Evolutionary conservation across 257 asterid genomes (phyloP), one percentile per base, ranked within the genome.

Genomic region (Solanum gandarillasii): DNA sequence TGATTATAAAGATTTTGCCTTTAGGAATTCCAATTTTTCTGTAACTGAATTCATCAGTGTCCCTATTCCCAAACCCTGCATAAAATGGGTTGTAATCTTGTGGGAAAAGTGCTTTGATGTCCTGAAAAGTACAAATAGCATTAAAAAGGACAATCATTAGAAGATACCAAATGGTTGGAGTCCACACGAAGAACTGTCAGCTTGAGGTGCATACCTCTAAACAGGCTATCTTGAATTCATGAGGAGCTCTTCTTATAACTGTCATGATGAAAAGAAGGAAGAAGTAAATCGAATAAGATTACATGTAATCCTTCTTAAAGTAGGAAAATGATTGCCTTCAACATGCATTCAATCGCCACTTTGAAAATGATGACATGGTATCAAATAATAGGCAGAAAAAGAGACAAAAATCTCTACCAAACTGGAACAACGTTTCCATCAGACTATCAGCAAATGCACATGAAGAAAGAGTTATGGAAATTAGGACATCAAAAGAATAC

Each of bases 201-300:
- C 31, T 70, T 58, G 14, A 9, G 21, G 32, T 85, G 60, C 62
- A 87, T 92, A 96, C 99, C 99, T 97, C 99, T 89, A 97, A 94
- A 93, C 99, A 97, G 76, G 99, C 99, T 39, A 96, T 97, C 92
- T 97, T 97, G 95, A 97, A 97, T 88, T 97, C 99, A n/a, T 96
- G 99, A 27, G 99, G 99, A 88, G 99, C 99, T 93, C 99, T 92
- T 91, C 99, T 95, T 85, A 97, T 97, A 46, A 96, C 99, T 97
- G 95, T 60, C 88, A 91, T 74, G 91, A 90, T 11, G 79, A 82
- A 68, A 89, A 85, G 68, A 12, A 83, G 62, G 35, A 39, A 79
- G 83, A 23, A 43, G 25, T 79, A 14, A 79, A 79, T 39, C 20
- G 21, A 41, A 39, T n/a, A 58, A 78, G 84, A 39, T 41, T n/a